Evolutionary conservation across 106 monocot species (phyloP).

Genomic region (Acorus calamus): DNA sequence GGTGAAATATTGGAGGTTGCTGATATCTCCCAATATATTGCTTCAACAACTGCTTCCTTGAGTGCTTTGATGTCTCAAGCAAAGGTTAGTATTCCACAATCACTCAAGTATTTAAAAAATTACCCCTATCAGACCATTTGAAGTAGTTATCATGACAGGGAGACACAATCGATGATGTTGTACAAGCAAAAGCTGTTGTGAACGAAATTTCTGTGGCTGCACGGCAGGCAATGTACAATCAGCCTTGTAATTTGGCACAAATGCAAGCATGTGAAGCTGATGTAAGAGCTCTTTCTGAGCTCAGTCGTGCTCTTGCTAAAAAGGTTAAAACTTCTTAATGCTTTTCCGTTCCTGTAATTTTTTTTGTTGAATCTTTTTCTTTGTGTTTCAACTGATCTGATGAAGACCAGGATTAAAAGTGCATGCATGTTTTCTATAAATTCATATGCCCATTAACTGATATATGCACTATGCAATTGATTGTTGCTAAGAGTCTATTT

Average conservation of each 20-base stretch:
- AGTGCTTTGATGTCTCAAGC: conserved; percentile 82
- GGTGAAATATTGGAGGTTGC: conserved; percentile 36
- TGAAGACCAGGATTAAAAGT: too few relatives aligned
- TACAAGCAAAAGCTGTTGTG: conserved; percentile 78
- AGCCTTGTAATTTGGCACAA: conserved; percentile 77
- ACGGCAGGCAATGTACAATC: conserved; percentile 83
- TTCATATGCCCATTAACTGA: too few relatives aligned
- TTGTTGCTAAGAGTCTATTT: too few relatives aligned
- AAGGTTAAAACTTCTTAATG: conserved; percentile 35
- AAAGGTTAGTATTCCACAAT: conserved; percentile 36
- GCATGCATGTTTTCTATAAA: too few relatives aligned
- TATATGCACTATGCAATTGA: too few relatives aligned
- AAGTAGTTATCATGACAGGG: conserved; percentile 43
- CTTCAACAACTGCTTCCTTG: conserved; percentile 52
- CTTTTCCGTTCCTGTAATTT: neutral
- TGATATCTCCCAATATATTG: conserved; percentile 23
- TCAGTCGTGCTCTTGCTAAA: conserved; percentile 87
- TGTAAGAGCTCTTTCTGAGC: conserved; percentile 84
- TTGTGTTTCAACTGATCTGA: neutral
- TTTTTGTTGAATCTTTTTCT: neutral
- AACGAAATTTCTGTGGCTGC: conserved; percentile 82
- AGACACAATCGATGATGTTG: conserved; percentile 73
- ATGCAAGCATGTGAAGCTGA: conserved; percentile 96
- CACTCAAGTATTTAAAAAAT: neutral
- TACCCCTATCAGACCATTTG: neutral